Evolutionary conservation across 2,329 filamentous ascomycete species (phyloP).

Genomic region (Aspergillus caelatus): DNA sequence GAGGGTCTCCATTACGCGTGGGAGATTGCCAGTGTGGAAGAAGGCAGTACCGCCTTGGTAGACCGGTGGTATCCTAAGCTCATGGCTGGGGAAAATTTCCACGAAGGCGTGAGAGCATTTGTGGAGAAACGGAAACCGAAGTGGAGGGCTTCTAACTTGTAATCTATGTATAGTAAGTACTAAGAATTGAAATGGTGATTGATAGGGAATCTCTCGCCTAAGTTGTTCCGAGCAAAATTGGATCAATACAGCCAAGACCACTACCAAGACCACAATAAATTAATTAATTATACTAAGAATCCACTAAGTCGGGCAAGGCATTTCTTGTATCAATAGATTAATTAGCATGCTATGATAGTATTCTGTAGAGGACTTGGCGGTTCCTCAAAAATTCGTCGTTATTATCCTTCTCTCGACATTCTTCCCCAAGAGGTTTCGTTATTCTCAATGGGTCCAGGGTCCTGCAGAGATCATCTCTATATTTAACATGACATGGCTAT

Average conservation of each 20-base stretch:
- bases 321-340: neutral
- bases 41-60: constrained; percentile 60
- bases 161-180: neutral
- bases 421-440: neutral
- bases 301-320: neutral
- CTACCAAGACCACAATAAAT: neutral
- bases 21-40: constrained; percentile 68
- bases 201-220: neutral
- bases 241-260: neutral
- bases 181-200: neutral
- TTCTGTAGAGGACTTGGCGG: neutral
- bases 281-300: neutral
- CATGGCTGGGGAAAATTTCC: constrained; percentile 69
- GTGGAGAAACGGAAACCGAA: constrained; percentile 70
- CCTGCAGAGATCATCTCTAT: neutral
- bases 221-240: neutral
- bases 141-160: constrained; percentile 53
- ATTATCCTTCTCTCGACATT: neutral
- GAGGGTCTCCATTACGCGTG: constrained; percentile 71
- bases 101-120: constrained; percentile 73
- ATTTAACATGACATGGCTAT: neutral
- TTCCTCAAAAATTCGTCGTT: neutral
- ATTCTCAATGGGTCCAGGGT: neutral
- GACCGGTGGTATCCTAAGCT: constrained; percentile 63
- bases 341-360: neutral